Percentiles rank a stretch among this genome's conserved stretches.
phyloP scores from a whole-genome alignment of 805 yeast species.

The Torulaspora quercuum region DNA sequence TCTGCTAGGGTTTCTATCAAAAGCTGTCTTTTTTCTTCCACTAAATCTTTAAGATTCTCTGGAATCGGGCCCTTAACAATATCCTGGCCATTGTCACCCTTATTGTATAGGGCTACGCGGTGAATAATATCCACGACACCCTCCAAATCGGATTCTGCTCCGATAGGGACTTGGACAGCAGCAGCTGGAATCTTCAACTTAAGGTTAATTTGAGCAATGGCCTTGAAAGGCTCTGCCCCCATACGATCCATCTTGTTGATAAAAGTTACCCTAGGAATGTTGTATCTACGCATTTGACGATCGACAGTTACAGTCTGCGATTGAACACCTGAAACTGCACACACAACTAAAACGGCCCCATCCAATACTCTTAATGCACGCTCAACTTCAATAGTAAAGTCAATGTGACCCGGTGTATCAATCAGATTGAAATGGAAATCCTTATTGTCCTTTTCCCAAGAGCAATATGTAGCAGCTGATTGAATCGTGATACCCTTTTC shows the following conservation, averaged over 20 bases:
- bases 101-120: slow-evolving; percentile 82
- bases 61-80: slow-evolving; percentile 70
- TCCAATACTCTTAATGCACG: slow-evolving; percentile 96
- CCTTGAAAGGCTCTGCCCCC: slow-evolving; percentile 98
- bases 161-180: slow-evolving; percentile 97
- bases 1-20: slow-evolving; percentile 95
- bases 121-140: slow-evolving; percentile 93
- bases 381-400: slow-evolving; percentile 97
- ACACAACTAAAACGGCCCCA: slow-evolving; percentile 96
- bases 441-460: slow-evolving; percentile 75
- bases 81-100: slow-evolving; percentile 85
- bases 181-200: slow-evolving; percentile 94
- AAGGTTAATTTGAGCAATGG: slow-evolving; percentile 82
- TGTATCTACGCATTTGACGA: slow-evolving; percentile 97
- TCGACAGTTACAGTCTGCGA: slow-evolving; percentile 98
- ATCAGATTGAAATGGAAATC: slow-evolving; percentile 87
- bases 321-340: slow-evolving; percentile 98
- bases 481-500: slow-evolving; percentile 99
- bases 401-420: slow-evolving; percentile 99
- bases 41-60: slow-evolving; percentile 71
- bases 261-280: slow-evolving; percentile 93
- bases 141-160: slow-evolving; percentile 75
- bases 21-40: slow-evolving; percentile 81
- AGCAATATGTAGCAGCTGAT: slow-evolving; percentile 97
- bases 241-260: slow-evolving; percentile 98